A percentile compares a stretch with the other conserved stretches of the same genome.
Evolutionary conservation across 2,329 filamentous ascomycete genomes (phyloP).

Genomic region (Gremmenia infestans): DNA sequence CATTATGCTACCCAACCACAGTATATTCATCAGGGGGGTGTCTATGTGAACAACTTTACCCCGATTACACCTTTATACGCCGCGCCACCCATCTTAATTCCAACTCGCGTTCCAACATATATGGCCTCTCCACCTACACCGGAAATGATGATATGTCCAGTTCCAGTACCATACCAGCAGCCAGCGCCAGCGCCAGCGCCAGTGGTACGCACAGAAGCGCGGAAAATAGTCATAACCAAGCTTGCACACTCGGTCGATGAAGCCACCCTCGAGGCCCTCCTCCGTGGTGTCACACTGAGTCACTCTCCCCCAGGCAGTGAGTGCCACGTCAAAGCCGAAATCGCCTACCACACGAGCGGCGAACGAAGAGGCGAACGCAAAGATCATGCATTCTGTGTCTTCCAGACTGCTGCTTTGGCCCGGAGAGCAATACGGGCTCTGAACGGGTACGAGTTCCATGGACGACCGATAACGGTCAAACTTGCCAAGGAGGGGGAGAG

Average conservation of each 20-base stretch:
- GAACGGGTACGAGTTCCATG: not conserved
- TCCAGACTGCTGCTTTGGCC: slow-evolving; percentile 2
- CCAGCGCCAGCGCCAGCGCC: not conserved
- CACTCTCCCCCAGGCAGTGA: not conserved
- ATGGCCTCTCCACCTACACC: not conserved
- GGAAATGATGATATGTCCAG: not conserved
- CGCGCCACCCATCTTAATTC: not conserved
- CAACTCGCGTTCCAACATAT: not conserved
- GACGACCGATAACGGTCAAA: not conserved
- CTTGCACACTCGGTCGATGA: slow-evolving; percentile 7
- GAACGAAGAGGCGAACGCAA: slow-evolving; percentile 10
- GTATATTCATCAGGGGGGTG: not conserved
- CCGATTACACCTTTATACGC: too few species aligned
- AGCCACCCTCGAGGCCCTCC: slow-evolving; percentile 6
- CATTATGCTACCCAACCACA: not conserved
- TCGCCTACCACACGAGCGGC: slow-evolving; percentile 10
- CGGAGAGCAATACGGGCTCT: not conserved
- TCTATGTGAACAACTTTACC: too few species aligned
- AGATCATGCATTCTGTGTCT: slow-evolving; percentile 18
- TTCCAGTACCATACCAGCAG: not conserved
- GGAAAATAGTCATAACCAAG: slow-evolving; percentile 23
- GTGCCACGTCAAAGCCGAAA: slow-evolving; percentile 5
- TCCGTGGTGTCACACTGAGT: not conserved
- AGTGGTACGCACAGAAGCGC: slow-evolving; percentile 13
- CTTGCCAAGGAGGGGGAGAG: not conserved